These are phyloP conservation scores for Aspergillus costaricaensis DNA, from an alignment of 2,329 filamentous ascomycete species.

Conservation along the genomic window DNA sequence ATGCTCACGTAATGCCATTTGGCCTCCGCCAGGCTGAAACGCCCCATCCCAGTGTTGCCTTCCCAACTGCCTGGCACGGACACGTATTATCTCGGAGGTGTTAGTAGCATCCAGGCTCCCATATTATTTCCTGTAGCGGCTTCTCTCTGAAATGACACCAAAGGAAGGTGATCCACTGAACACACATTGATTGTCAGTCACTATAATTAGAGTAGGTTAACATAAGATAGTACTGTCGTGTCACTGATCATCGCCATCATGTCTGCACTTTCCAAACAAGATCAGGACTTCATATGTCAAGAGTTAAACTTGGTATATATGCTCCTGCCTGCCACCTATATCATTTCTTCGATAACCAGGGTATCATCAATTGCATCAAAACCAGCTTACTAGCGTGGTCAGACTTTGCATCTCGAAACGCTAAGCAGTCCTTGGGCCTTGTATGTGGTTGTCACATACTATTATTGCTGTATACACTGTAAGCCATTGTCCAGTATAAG, in stretches of 20 bases:
- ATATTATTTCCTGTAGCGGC: no score
- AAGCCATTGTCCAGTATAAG: background rate
- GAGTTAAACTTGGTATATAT: background rate
- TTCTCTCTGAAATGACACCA: no score
- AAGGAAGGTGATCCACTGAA: no score
- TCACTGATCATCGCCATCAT: background rate
- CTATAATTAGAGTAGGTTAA: background rate
- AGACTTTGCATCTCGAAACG: background rate
- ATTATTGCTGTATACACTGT: background rate
- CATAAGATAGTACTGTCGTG: background rate
- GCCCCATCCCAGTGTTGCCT: background rate
- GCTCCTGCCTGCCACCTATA: background rate
- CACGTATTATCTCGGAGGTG: no score
- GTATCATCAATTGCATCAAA: background rate
- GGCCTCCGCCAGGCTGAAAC: background rate
- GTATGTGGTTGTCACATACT: no score
- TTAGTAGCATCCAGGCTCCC: no score
- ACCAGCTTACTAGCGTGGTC: background rate
- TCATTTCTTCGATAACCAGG: background rate
- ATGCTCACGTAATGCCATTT: background rate
- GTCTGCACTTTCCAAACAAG: background rate
- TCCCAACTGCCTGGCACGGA: background rate
- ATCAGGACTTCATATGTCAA: background rate
- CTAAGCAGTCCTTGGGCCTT: background rate
- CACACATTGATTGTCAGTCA: background rate